Base-by-base conservation (phyloP, 1,284 basidiomycete genomes). In the Sanguinoderma infundibulare region DNA sequence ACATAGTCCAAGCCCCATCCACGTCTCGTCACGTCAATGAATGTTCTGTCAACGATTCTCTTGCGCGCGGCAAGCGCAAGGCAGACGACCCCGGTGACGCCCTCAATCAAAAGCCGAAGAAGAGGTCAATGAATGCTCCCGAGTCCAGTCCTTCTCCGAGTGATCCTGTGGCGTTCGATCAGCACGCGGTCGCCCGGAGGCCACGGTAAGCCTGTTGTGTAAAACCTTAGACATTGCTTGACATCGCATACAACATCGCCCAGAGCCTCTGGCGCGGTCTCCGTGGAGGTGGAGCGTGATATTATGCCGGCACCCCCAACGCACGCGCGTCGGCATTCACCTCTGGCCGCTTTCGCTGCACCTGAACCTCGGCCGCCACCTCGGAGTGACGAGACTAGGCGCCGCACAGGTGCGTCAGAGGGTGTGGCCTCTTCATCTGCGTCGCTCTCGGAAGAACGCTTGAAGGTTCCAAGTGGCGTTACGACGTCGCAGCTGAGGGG, bases 51-150 rank as follows among this genome's bases (percentile, higher is more conserved):
- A 24, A 40, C 28, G 39, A 32, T n/a, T 10, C 26, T 20, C 39
- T 24, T n/a, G 17, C 53, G 3, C 17, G 35, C 15, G 22, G 22
- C 24, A 55, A 56, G 22, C 50, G 30, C 50, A 53, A 46, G 50
- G 22, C 30, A 24, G 50, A 58, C 15, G 22, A 20, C 24, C 7
- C 50, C 40, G 49, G 57, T 10, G 12, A 38, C 40, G 30, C 32
- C 20, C 32, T 53, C 22, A 4, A 44, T 28, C 50, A 26, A 26
- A 42, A 47, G 32, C 39, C 39, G 32, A 30, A 28, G 40, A 59
- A 59, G 51, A 59, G 46, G 57, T 47, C 42, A 36, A 53, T 30
- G 39, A 20, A 34, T 26, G 46, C 46, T 7, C 34, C 34, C 28
- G 28, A 49, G 15, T 12, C 28, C 17, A 9, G 10, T 17, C 17